phyloP scores from a whole-genome alignment of 139 green algal genomes.

The Chlorella vulgaris region DNA sequence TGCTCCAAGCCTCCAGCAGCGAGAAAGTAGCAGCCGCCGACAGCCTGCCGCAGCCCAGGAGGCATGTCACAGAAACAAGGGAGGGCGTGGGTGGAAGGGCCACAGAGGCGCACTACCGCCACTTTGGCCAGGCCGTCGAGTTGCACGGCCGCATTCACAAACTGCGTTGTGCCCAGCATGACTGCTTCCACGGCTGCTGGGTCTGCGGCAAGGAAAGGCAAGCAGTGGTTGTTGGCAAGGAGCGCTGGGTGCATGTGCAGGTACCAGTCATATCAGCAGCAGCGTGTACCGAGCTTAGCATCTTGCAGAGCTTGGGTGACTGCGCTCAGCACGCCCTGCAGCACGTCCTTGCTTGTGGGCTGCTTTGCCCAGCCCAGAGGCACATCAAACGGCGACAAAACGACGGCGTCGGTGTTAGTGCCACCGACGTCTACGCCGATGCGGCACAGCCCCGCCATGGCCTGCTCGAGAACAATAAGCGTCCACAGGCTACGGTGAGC shows the following conservation, averaged over 20 bases:
- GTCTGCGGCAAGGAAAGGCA: constrained; percentile 21
- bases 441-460: too few species aligned
- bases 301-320: neutral
- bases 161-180: constrained; percentile 53
- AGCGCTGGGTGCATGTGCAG: too few species aligned
- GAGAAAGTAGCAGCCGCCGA: constrained; percentile 10
- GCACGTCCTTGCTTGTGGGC: constrained; percentile 18
- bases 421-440: constrained; percentile 40
- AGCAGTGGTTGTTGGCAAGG: neutral
- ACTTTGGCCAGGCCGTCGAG: constrained; percentile 33
- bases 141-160: constrained; percentile 50
- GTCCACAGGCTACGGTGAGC: too few species aligned
- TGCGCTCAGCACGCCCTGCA: neutral
- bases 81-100: constrained; percentile 42
- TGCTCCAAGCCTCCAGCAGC: constrained; percentile 50
- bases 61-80: constrained; percentile 51
- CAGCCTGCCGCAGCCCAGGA: constrained; percentile 3
- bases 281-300: neutral
- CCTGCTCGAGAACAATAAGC: too few species aligned
- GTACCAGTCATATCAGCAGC: too few species aligned
- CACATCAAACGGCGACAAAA: neutral
- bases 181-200: constrained; percentile 8
- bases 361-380: constrained; percentile 34
- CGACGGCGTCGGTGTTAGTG: constrained; percentile 39
- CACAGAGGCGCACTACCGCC: constrained; percentile 48